Evolutionary conservation across 2,329 filamentous ascomycete genomes (phyloP).

Genomic region (Cladorrhinum sp.): DNA sequence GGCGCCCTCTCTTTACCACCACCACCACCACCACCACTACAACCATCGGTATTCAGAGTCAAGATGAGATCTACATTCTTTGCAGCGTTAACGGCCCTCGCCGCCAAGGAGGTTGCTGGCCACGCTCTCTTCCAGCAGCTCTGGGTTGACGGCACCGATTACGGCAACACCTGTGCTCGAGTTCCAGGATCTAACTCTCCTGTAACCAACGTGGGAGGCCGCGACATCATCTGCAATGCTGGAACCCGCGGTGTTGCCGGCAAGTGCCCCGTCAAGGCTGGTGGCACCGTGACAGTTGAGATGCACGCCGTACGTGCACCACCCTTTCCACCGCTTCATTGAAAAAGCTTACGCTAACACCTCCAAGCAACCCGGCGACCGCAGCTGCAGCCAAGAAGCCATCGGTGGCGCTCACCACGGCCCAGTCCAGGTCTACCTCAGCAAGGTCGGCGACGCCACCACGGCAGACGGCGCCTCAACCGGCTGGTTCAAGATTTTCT

Average conservation of each 20-base stretch:
- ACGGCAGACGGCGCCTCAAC: conserved; percentile 39
- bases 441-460: conserved; percentile 45
- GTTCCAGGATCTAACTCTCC: conserved; percentile 50
- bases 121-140: conserved; percentile 52
- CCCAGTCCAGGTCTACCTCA: conserved; percentile 47
- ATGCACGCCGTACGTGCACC: conserved; percentile 49
- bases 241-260: conserved; percentile 36
- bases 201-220: conserved; percentile 43
- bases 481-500: conserved; percentile 52
- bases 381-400: conserved; percentile 44
- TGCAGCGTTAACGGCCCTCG: conserved; percentile 32
- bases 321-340: background rate
- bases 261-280: conserved; percentile 48
- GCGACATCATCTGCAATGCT: conserved; percentile 46
- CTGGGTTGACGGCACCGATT: conserved; percentile 45
- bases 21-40: background rate
- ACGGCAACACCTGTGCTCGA: conserved; percentile 46
- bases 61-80: conserved; percentile 39
- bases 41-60: background rate
- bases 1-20: background rate
- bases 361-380: conserved; percentile 39
- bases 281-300: conserved; percentile 52
- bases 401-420: conserved; percentile 54
- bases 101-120: conserved; percentile 37
- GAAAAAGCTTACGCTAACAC: background rate